Percentiles rank a stretch among this genome's conserved stretches.
phyloP scores from a whole-genome alignment of 495 filamentous ascomycete genomes.

The Coniosporium apollinis region DNA sequence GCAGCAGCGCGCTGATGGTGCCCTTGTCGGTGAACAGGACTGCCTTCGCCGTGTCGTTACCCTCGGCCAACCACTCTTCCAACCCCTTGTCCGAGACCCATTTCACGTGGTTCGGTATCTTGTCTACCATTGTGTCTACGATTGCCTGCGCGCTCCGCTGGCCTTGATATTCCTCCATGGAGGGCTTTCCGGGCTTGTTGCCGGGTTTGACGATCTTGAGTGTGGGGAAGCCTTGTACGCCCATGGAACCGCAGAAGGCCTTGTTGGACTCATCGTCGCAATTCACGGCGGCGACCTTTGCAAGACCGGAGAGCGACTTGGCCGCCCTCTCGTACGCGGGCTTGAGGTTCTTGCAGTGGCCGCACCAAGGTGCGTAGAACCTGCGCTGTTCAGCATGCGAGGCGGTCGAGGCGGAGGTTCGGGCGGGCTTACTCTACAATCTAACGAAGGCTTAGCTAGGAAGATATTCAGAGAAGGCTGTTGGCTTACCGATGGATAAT shows the following conservation, averaged over 20 bases:
- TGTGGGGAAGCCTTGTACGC: slow-evolving; percentile 89
- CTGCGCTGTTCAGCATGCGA: slow-evolving; percentile 24
- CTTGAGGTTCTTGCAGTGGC: slow-evolving; percentile 89
- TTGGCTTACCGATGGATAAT: slow-evolving; percentile 79
- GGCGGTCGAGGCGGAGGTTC: background rate
- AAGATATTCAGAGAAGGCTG: no score
- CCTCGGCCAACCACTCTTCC: slow-evolving; percentile 54
- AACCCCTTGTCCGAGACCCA: slow-evolving; percentile 62
- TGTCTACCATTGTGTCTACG: slow-evolving; percentile 65
- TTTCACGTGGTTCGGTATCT: slow-evolving; percentile 85
- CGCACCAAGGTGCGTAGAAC: slow-evolving; percentile 94
- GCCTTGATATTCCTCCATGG: slow-evolving; percentile 87
- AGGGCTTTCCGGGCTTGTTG: slow-evolving; percentile 66
- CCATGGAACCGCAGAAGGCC: slow-evolving; percentile 69
- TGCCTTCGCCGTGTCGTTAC: slow-evolving; percentile 64
- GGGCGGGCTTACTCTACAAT: slow-evolving; percentile 46
- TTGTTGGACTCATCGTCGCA: slow-evolving; percentile 96
- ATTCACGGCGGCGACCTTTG: slow-evolving; percentile 86
- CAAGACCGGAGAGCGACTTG: slow-evolving; percentile 70
- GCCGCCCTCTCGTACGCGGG: slow-evolving; percentile 92
- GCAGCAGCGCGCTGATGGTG: slow-evolving; percentile 62
- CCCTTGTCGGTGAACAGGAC: slow-evolving; percentile 94
- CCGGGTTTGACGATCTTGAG: slow-evolving; percentile 83
- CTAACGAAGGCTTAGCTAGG: slow-evolving; percentile 26
- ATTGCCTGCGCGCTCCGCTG: slow-evolving; percentile 67